phyloP scores from a whole-genome alignment of 345 rosid species.

The Capsella bursapastoris region DNA sequence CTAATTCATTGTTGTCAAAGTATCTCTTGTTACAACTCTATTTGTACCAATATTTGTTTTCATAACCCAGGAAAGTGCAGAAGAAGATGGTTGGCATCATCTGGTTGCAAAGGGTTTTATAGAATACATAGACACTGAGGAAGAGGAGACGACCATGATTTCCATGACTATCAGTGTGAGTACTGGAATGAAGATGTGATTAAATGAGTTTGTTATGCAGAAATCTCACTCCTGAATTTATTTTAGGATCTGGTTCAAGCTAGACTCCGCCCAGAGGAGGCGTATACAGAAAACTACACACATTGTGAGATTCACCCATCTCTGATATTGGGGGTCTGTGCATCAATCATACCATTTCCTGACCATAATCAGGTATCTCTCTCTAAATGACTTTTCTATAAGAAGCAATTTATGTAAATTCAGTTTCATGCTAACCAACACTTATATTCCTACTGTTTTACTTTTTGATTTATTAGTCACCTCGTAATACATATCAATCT shows the following conservation, averaged over 20 bases:
- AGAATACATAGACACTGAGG: conserved; percentile 96
- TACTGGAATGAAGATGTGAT: conserved; percentile 17
- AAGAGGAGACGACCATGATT: conserved; percentile 99
- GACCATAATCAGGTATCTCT: conserved; percentile 92
- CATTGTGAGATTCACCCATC: conserved; percentile 99
- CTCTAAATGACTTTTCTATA: conserved; percentile 13
- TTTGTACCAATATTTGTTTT: conserved; percentile 25
- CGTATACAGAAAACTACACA: conserved; percentile 86
- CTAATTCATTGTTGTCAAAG: neutral
- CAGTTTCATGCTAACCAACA: conserved; percentile 22
- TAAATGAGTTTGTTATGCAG: conserved; percentile 2
- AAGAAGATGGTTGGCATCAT: conserved; percentile 95
- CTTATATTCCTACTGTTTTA: neutral
- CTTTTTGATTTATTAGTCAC: conserved; percentile 62
- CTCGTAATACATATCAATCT: conserved; percentile 98
- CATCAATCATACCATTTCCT: conserved; percentile 98
- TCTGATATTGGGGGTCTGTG: conserved; percentile 93
- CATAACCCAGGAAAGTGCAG: conserved; percentile 68
- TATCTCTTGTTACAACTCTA: neutral
- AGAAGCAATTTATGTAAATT: conserved; percentile 11
- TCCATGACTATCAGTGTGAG: conserved; percentile 98
- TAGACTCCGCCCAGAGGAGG: conserved; percentile 72
- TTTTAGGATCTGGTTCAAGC: conserved; percentile 93
- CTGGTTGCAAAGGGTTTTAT: conserved; percentile 87
- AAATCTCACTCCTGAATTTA: conserved; percentile 27